These are phyloP conservation scores for Fragilariopsis cylindrus DNA, from an alignment of 108 stramenopile genomes.

Conservation along the genomic window DNA sequence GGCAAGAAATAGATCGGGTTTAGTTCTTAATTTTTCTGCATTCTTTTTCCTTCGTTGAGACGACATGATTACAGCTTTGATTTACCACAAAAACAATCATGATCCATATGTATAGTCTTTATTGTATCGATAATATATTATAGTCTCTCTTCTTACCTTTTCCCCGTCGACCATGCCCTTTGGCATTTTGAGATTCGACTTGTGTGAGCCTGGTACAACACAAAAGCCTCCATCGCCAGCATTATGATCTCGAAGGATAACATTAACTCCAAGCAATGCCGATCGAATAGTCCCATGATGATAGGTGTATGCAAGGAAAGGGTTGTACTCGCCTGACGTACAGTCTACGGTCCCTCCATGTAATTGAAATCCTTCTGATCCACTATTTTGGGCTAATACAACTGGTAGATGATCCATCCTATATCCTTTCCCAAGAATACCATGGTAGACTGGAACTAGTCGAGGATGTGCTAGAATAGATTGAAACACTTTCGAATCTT, in stretches of 20 bases:
- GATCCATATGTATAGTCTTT: too few relatives aligned
- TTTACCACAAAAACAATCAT: too few relatives aligned
- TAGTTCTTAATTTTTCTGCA: too few relatives aligned
- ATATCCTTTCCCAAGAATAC: constrained; percentile 88
- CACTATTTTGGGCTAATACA: constrained; percentile 78
- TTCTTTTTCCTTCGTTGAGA: too few relatives aligned
- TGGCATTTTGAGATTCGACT: constrained; percentile 88
- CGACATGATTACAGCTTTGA: too few relatives aligned
- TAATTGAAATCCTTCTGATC: constrained; percentile 88
- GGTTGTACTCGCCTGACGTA: constrained; percentile 78
- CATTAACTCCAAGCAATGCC: constrained; percentile 77
- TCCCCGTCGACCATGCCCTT: constrained; percentile 85
- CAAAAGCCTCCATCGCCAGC: constrained; percentile 90
- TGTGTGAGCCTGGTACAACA: constrained; percentile 91
- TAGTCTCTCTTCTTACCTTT: neutral
- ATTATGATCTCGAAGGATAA: constrained; percentile 85
- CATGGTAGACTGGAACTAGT: constrained; percentile 85
- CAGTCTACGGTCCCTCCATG: constrained; percentile 92
- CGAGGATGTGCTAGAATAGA: constrained; percentile 83
- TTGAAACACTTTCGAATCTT: constrained; percentile 77
- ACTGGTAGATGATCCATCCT: constrained; percentile 91
- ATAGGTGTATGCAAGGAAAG: constrained; percentile 81
- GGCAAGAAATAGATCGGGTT: too few relatives aligned
- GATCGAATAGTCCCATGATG: constrained; percentile 68
- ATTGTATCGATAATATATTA: too few relatives aligned